Evolutionary conservation across 164 flowering plant species (phyloP).

Genomic region (Litsea cubeba): DNA sequence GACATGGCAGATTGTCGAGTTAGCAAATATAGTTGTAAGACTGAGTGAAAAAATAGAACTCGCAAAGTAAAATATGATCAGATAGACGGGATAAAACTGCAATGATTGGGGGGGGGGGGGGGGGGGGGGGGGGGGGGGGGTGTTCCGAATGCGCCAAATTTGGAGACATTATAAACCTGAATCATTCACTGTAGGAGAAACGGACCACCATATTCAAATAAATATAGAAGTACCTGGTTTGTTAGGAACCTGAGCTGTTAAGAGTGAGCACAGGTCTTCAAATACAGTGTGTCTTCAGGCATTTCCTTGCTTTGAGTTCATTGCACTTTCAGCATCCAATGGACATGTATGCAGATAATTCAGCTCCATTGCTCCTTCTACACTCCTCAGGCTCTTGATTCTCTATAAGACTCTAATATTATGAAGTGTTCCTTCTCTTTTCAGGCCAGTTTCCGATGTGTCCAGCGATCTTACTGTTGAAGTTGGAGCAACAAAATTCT

Average conservation of each 20-base stretch:
- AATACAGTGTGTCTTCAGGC: background rate
- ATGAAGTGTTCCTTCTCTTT: constrained; percentile 16
- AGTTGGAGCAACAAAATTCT: constrained; percentile 65
- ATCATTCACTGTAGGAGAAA: background rate
- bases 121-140: too few relatives aligned
- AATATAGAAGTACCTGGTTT: background rate
- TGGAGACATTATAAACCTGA: background rate
- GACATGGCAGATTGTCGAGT: too few relatives aligned
- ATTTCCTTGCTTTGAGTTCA: background rate
- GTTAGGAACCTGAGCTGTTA: background rate
- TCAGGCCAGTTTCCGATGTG: constrained; percentile 98
- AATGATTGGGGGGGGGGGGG: background rate
- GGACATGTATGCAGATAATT: constrained; percentile 1
- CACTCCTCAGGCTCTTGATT: background rate
- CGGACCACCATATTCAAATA: background rate
- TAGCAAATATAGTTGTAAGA: too few relatives aligned
- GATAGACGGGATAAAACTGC: too few relatives aligned
- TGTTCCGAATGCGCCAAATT: background rate
- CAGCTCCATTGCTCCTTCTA: background rate
- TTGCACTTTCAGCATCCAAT: background rate
- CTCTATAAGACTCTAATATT: background rate
- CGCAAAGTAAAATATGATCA: too few relatives aligned
- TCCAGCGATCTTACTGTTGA: constrained; percentile 90
- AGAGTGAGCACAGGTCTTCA: constrained; percentile 8
- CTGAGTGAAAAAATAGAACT: too few relatives aligned